Conservation (phyloP, 352 stramenopile species). For the Saprolegnia parasitica region DNA sequence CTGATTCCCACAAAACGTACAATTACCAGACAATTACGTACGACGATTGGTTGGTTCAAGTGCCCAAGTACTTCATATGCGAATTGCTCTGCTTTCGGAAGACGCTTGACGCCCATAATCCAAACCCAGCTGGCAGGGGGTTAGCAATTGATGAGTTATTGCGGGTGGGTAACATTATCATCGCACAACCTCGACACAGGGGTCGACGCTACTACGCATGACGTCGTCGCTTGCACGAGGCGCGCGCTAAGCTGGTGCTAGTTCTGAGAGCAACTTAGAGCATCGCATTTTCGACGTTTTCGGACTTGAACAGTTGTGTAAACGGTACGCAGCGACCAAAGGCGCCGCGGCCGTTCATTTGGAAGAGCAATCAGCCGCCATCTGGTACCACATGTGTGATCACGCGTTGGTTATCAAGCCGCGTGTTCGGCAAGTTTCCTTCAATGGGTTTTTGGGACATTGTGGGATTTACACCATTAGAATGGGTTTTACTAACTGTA, state of each 20-base stretch:
- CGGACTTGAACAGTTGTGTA: no score
- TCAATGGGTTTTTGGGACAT: neutral
- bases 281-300: no score
- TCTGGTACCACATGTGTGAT: neutral
- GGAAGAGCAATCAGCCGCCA: neutral
- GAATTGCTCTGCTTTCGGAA: neutral
- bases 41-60: no score
- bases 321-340: neutral
- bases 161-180: neutral
- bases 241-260: no score
- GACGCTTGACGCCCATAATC: neutral
- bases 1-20: neutral
- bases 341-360: neutral
- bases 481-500: neutral
- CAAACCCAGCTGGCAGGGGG: neutral
- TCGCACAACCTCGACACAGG: neutral
- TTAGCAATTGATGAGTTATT: constrained; percentile 7
- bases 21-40: neutral
- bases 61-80: neutral
- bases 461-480: neutral
- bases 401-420: neutral
- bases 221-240: neutral
- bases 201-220: neutral
- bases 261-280: no score
- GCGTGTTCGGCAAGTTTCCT: neutral